phyloP scores from a whole-genome alignment of 2,329 filamentous ascomycete genomes.

The Diaporthe longicolla region DNA sequence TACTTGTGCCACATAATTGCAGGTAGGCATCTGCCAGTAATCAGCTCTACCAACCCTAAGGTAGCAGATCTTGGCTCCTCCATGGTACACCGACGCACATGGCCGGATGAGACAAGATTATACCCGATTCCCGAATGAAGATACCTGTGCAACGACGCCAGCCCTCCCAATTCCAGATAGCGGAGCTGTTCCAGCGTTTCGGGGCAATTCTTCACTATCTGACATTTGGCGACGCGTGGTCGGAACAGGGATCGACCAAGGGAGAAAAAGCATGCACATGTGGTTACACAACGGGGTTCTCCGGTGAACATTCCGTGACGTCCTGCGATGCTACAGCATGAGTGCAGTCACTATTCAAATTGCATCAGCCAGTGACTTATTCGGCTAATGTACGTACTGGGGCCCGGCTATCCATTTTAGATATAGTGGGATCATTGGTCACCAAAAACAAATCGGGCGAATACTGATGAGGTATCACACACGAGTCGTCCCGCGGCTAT shows the following conservation, averaged over 20 bases:
- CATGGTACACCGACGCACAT: too few species aligned
- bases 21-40: background rate
- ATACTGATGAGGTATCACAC: background rate
- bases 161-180: background rate
- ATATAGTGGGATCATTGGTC: too few species aligned
- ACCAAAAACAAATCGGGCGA: background rate
- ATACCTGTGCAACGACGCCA: background rate
- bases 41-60: too few species aligned
- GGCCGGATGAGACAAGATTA: background rate
- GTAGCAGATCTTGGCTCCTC: background rate
- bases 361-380: too few species aligned
- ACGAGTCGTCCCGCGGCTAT: background rate
- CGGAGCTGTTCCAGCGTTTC: background rate
- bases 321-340: background rate
- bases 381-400: too few species aligned
- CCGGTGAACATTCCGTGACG: background rate
- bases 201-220: background rate
- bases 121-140: too few species aligned
- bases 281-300: background rate
- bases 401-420: background rate
- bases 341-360: too few species aligned
- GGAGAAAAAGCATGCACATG: too few species aligned
- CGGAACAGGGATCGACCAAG: background rate
- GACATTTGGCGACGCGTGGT: background rate
- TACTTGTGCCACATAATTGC: background rate